These are phyloP conservation scores for Aquilaria agallochum DNA, from an alignment of 441 rosid genomes.

Conservation along the genomic window DNA sequence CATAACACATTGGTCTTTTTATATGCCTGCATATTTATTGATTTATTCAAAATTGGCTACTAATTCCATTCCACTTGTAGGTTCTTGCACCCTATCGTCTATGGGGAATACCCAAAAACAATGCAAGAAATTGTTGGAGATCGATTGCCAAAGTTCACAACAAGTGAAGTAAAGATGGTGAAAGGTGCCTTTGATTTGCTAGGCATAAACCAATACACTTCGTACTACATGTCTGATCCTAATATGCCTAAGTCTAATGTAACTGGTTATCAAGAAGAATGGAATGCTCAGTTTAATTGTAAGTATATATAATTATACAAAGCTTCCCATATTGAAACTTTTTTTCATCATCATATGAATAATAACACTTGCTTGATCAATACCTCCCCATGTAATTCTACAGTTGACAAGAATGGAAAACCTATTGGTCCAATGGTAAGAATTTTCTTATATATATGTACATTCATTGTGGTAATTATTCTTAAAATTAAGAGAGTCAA, in stretches of 20 bases:
- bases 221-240: constrained; percentile 25
- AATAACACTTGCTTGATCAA: background rate
- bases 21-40: too few species aligned
- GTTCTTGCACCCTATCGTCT: constrained; percentile 37
- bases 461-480: too few species aligned
- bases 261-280: constrained; percentile 28
- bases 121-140: constrained; percentile 32
- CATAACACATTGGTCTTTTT: too few species aligned
- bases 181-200: constrained; percentile 32
- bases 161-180: constrained; percentile 26
- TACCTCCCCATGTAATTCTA: background rate
- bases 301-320: constrained; percentile 4
- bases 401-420: constrained; percentile 26
- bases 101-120: constrained; percentile 40
- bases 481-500: too few species aligned
- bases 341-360: background rate
- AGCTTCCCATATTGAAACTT: background rate
- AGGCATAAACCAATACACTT: constrained; percentile 39
- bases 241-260: constrained; percentile 6
- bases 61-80: constrained; percentile 1
- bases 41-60: background rate
- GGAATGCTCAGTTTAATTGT: constrained; percentile 31
- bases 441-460: too few species aligned
- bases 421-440: constrained; percentile 34
- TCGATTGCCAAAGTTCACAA: constrained; percentile 30